phyloP scores from a whole-genome alignment of 257 asterid genomes.

The Capsicum rhomboideum region DNA sequence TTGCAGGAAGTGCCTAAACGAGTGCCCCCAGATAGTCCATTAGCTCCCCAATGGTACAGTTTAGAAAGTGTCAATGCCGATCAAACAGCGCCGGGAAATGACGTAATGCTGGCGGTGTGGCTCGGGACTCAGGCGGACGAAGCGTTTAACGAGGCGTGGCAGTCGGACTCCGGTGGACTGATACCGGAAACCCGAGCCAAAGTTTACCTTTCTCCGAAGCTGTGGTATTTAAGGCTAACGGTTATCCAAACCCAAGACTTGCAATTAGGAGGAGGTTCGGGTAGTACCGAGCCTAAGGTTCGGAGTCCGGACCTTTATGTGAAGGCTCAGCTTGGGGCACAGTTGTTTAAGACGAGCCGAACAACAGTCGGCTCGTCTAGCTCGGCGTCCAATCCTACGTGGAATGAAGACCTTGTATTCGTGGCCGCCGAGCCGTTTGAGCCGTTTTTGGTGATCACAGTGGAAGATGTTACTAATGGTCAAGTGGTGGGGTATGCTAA shows the following conservation, averaged over 20 bases:
- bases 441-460: constrained; percentile 63
- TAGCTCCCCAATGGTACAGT: constrained; percentile 93
- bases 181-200: constrained; percentile 94
- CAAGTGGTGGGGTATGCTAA: constrained; percentile 48
- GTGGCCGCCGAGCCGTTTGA: constrained; percentile 98
- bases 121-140: constrained; percentile 87
- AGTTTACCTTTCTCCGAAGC: constrained; percentile 90
- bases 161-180: constrained; percentile 88
- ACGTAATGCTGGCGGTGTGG: constrained; percentile 88
- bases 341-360: constrained; percentile 80
- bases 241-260: constrained; percentile 97
- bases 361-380: constrained; percentile 32
- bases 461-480: constrained; percentile 61
- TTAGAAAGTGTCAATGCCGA: constrained; percentile 38
- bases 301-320: constrained; percentile 65
- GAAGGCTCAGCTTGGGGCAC: constrained; percentile 84
- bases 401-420: constrained; percentile 85
- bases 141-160: constrained; percentile 97
- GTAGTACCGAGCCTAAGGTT: constrained; percentile 40
- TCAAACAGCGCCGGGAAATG: constrained; percentile 46
- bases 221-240: constrained; percentile 93
- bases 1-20: constrained; percentile 77
- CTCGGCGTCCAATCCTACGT: constrained; percentile 50
- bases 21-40: constrained; percentile 85
- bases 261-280: constrained; percentile 58